phyloP scores from a whole-genome alignment of 345 rosid species.

The Camelina laxa region DNA sequence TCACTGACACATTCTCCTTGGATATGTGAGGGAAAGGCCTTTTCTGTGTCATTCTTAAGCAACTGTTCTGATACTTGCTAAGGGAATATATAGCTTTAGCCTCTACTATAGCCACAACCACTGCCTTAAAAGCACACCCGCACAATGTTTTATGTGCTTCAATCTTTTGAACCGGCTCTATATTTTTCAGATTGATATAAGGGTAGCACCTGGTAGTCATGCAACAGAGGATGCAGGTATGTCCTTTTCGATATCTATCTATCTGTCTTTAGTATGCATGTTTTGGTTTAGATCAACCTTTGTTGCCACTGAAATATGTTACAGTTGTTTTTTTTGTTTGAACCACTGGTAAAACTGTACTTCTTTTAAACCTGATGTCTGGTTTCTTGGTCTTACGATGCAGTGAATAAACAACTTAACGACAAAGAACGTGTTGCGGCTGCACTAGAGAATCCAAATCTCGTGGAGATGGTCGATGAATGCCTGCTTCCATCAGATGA shows the following conservation, averaged over 20 bases:
- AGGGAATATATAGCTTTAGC: background rate
- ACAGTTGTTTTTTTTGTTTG: constrained; percentile 1
- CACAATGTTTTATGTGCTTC: background rate
- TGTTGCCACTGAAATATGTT: constrained; percentile 5
- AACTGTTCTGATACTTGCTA: constrained; percentile 15
- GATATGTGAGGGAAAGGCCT: background rate
- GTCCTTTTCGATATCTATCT: background rate
- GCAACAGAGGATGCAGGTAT: constrained; percentile 92
- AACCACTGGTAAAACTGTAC: background rate
- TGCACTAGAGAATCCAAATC: constrained; percentile 91
- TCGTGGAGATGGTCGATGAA: constrained; percentile 89
- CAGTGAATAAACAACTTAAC: constrained; percentile 93
- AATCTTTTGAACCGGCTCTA: background rate
- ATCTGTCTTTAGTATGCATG: background rate
- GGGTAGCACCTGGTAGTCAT: constrained; percentile 94
- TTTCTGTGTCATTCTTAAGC: background rate
- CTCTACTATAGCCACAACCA: background rate
- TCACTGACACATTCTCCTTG: background rate
- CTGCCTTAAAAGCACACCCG: background rate
- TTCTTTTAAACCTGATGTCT: background rate
- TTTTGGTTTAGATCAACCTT: constrained; percentile 5
- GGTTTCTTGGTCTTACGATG: constrained; percentile 27
- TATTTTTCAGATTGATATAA: constrained; percentile 76
- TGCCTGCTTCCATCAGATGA: constrained; percentile 72
- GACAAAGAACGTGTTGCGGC: constrained; percentile 96